These are phyloP conservation scores for Hordeum marinum DNA, from an alignment of 176 grass and related monocot genomes.

Conservation along the genomic window DNA sequence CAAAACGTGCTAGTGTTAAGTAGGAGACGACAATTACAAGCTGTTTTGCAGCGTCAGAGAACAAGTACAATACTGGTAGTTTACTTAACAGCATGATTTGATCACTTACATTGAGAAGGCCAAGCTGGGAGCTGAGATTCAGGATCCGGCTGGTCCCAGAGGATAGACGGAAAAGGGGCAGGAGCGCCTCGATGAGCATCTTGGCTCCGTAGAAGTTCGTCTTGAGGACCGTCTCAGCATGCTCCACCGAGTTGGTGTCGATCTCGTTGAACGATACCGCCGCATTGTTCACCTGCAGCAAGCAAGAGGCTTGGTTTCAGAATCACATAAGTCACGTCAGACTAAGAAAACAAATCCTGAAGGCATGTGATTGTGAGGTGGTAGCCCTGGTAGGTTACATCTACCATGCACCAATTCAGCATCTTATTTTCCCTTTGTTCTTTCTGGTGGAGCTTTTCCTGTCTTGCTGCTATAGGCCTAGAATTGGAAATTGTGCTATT, in stretches of 20 bases:
- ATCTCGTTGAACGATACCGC: conserved; percentile 89
- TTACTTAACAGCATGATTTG: not conserved
- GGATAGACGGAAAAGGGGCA: conserved; percentile 65
- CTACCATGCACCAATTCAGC: not conserved
- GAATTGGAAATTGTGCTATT: not conserved
- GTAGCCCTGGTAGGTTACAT: not conserved
- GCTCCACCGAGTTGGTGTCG: conserved; percentile 76
- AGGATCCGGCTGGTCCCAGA: conserved; percentile 58
- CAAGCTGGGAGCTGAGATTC: conserved; percentile 90
- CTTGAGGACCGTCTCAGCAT: conserved; percentile 66
- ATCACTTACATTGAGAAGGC: conserved; percentile 78
- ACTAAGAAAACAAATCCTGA: not conserved
- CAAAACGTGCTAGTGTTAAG: not conserved
- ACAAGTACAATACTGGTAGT: not conserved
- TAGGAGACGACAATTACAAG: no score
- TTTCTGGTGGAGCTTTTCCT: not conserved
- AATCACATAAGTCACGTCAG: not conserved
- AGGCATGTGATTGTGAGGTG: not conserved
- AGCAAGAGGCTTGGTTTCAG: not conserved
- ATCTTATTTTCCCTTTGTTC: not conserved
- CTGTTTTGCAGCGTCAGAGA: not conserved
- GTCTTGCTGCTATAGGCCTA: not conserved
- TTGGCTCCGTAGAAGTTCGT: conserved; percentile 87
- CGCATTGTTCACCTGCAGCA: conserved; percentile 75
- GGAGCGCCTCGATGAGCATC: conserved; percentile 61